phyloP scores from a whole-genome alignment of 1,139 yeast genomes.

The Arxiozyma heterogenica region DNA sequence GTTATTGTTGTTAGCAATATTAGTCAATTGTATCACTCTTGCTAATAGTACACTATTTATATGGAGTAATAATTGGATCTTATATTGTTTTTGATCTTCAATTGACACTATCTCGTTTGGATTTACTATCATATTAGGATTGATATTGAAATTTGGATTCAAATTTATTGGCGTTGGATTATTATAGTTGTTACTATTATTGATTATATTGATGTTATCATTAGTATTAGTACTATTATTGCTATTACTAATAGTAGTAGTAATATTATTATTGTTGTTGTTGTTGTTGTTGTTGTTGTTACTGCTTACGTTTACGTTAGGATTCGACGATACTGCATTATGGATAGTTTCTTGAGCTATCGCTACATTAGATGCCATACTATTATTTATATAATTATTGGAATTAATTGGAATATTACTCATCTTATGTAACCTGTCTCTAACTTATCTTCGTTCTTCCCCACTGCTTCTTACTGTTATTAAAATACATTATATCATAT shows the following conservation, averaged over 20 bases:
- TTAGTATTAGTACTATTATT: too few relatives aligned
- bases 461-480: neutral
- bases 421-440: neutral
- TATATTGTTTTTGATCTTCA: slow-evolving; percentile 26
- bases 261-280: too few relatives aligned
- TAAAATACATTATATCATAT: too few relatives aligned
- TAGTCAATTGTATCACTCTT: slow-evolving; percentile 22
- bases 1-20: slow-evolving; percentile 10
- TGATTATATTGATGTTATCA: too few relatives aligned
- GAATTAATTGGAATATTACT: neutral
- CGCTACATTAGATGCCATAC: neutral
- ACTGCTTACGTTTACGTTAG: neutral
- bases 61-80: slow-evolving; percentile 28
- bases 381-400: too few relatives aligned
- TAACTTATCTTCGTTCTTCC: too few relatives aligned
- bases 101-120: slow-evolving; percentile 6
- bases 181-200: neutral
- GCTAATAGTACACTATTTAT: slow-evolving; percentile 28
- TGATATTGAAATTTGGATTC: neutral
- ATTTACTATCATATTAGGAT: slow-evolving; percentile 1
- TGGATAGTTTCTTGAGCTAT: neutral
- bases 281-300: too few relatives aligned
- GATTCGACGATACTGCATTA: neutral
- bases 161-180: neutral
- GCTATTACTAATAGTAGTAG: too few relatives aligned